Conservation (phyloP, 192 early-diverging fungal species). For the Dissophora ornata region DNA sequence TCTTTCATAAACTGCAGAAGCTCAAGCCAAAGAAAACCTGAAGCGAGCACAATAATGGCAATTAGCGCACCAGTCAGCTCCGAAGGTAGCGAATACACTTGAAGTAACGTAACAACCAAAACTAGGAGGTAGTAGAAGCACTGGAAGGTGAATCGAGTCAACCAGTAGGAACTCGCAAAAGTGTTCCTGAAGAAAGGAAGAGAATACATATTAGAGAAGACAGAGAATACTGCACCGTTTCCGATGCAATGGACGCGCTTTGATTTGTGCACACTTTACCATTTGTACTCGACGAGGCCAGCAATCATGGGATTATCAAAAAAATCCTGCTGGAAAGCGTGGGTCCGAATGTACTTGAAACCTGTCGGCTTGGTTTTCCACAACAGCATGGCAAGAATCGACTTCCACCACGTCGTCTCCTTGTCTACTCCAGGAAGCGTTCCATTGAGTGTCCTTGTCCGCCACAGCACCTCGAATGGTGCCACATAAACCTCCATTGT, state of each 20-base stretch:
- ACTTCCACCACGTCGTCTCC: background rate
- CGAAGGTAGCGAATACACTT: background rate
- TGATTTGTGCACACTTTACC: conserved; percentile 12
- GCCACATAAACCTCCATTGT: background rate
- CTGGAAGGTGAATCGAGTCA: background rate
- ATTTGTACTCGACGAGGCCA: conserved; percentile 21
- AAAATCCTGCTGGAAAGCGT: background rate
- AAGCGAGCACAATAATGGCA: background rate
- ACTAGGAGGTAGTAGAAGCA: conserved; percentile 4
- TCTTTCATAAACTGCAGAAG: background rate
- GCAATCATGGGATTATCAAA: conserved; percentile 14
- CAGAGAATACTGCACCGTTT: too few relatives aligned
- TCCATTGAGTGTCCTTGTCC: background rate
- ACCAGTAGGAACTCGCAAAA: conserved; percentile 4
- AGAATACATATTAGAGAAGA: background rate
- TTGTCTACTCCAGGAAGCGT: background rate
- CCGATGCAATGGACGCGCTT: too few relatives aligned
- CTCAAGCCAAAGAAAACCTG: conserved; percentile 3
- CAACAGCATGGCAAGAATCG: background rate
- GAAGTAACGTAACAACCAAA: background rate
- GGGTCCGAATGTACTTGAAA: background rate
- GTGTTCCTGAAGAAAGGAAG: conserved; percentile 6
- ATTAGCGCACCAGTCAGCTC: conserved; percentile 1
- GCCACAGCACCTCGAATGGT: conserved; percentile 4
- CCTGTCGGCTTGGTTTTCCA: background rate